phyloP scores from a whole-genome alignment of 306 rosid species.

The Vigna hirtella region DNA sequence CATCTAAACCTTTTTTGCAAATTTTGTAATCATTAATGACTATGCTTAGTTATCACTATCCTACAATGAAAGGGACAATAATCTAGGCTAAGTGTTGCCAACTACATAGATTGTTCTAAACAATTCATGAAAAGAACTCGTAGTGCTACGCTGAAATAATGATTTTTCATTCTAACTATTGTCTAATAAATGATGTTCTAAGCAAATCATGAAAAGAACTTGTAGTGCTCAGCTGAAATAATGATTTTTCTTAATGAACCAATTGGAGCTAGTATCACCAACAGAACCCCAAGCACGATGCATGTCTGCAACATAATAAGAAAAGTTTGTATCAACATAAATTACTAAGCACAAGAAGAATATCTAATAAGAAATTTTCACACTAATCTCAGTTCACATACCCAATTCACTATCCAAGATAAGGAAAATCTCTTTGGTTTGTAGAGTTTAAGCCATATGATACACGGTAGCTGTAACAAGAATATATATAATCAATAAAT shows the following conservation, averaged over 20 bases:
- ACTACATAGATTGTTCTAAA: not conserved
- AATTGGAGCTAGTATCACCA: constrained; percentile 82
- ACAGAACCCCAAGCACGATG: constrained; percentile 64
- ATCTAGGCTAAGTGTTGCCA: constrained; percentile 18
- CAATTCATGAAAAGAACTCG: not conserved
- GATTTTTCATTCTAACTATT: not conserved
- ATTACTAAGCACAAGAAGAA: not conserved
- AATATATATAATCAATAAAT: not conserved
- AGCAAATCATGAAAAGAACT: constrained; percentile 67
- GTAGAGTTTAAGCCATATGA: constrained; percentile 72
- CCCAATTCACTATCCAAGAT: constrained; percentile 81
- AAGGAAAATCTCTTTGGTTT: constrained; percentile 76
- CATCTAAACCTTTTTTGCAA: not conserved
- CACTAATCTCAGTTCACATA: constrained; percentile 33
- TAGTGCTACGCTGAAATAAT: not conserved
- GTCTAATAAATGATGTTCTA: not conserved
- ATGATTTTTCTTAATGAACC: constrained; percentile 72
- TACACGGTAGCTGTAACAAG: constrained; percentile 77
- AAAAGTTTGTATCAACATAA: not conserved
- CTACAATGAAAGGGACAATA: not conserved
- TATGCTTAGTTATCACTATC: too few species aligned
- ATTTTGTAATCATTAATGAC: too few species aligned
- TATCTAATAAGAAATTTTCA: not conserved
- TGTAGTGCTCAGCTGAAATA: constrained; percentile 54
- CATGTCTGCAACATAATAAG: constrained; percentile 54